Evolutionary conservation across 768 basidiomycete species (phyloP), one percentile per base, ranked within the genome.

Genomic region (Sporobolomyces roseus): DNA sequence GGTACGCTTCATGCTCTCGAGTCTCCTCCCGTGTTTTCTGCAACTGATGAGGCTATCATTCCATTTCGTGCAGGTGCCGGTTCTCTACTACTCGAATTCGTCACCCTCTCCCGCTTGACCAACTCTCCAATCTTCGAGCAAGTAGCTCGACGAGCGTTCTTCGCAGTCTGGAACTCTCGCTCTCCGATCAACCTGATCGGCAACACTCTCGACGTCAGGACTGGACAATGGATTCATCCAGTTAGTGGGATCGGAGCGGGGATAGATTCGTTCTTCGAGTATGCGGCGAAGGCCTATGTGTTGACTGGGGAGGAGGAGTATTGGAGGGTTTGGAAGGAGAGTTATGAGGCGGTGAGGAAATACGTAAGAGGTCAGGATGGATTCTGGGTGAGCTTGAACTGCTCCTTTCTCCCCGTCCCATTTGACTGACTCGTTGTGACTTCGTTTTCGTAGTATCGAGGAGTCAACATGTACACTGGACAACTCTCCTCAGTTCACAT

Each of bases 231-330:
- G 72, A 50, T 75, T 23, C 74, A 75, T 25, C 41, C 33, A 70
- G 79, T 87, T 10, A 87, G 86, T 32, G 85, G 88, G 2, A 89
- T 93, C 36, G 94, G 94, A 30, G 96, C 96, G 9, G 96, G 96
- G 1, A 87, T 96, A 49, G 96, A 98, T 77, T 92, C 90, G 4
- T 96, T 94, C 78, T 93, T 89, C 76, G 96, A 99, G 70, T 93
- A 93, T 78, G 89, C 91, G 16, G 79, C 93, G 50, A 93, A 93
- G 76, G 91, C 91, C 86, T 92, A 93, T 77, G 86, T 94, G 46
- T 75, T 54, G 49, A 52, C 75, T 86, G 90, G 88, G 29, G 91
- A 93, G 67, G 80, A 85, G 27, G 85, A 87, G 74, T 92, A 89
- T 75, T 80, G 88, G 62, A 88, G 91, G 71, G 87, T 91, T 17